A percentile compares a stretch with the other conserved stretches of the same genome.
Evolutionary conservation across 2,329 filamentous ascomycete species (phyloP).

Genomic region (Neopestalotiopsis rosae): DNA sequence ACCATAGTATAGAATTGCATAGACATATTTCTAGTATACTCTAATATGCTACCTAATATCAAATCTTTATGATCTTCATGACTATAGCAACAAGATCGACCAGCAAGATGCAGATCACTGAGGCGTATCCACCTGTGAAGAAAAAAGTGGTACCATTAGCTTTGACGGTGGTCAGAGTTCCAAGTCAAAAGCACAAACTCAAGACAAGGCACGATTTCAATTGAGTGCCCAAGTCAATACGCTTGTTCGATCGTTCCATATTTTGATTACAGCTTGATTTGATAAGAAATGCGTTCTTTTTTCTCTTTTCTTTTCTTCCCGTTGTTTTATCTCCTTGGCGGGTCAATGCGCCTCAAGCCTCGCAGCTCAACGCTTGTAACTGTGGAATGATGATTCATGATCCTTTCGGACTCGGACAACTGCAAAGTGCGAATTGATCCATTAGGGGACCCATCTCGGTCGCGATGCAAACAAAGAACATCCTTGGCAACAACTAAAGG

Average conservation of each 20-base stretch:
- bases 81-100: not conserved
- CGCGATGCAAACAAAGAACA: not conserved
- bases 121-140: not conserved
- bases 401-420: conserved; percentile 15
- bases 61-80: not conserved
- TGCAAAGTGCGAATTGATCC: not conserved
- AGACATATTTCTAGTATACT: not conserved
- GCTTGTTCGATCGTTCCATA: not conserved
- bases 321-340: conserved; percentile 1
- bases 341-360: not conserved
- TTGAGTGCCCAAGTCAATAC: not conserved
- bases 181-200: not conserved
- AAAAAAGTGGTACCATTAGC: not conserved
- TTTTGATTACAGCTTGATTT: not conserved
- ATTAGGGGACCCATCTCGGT: not conserved
- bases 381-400: conserved; percentile 21
- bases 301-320: not conserved
- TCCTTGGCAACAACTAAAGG: not conserved
- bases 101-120: not conserved
- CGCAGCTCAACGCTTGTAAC: not conserved
- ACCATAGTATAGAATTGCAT: not conserved
- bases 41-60: not conserved
- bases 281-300: not conserved
- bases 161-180: not conserved
- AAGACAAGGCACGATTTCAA: not conserved